Base-by-base conservation (phyloP, 257 asterid species). In the Henckelia pumila region DNA sequence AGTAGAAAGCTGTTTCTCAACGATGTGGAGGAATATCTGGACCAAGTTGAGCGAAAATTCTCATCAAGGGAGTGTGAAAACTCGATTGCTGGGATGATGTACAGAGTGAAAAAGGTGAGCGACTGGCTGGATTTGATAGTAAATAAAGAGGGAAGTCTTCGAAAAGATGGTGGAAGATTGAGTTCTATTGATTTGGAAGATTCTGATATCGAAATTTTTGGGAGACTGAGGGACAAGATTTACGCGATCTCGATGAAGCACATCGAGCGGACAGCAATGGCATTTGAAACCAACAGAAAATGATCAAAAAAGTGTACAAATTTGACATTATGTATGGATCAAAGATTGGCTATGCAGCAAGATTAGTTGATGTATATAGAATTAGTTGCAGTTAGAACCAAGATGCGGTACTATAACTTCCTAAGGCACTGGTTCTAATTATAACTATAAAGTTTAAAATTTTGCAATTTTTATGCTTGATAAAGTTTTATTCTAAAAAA, bases 231-330 rank as follows among this genome's bases (percentile, higher is more conserved):
- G 79, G 77, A 81, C 64, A 83, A 87, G 62, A 89, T 87, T 20
- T 89, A 78, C 64, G 86, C 65, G 30, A 87, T 89, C 63, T 59
- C 87, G 57, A 62, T 89, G 61, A 85, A 81, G 47, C 79, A 83
- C 71, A 92, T 87, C 4, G 95, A 89, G 73, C 82, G 88, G 79
- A 87, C 88, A 44, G 80, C 88, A 14, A 75, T 78, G 85, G 84
- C 81, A 40, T 72, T 82, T 29, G 77, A 79, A 65, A 61, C 23
- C 65, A 61, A 56, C 58, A 69, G 23, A n/a, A 40, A 40, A 17
- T 40, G n/a, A 40, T 40, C n/a, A 6, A 40, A 3, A 1, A 40
- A 40, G 50, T 13, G 50, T 13, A 13, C 47, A 13, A 40, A 6
- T 40, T 40, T 44, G 20, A 44, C 2, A 16, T 44, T 14, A 0